Base-by-base conservation (phyloP, 768 basidiomycete species). In the Boletales sp. region DNA sequence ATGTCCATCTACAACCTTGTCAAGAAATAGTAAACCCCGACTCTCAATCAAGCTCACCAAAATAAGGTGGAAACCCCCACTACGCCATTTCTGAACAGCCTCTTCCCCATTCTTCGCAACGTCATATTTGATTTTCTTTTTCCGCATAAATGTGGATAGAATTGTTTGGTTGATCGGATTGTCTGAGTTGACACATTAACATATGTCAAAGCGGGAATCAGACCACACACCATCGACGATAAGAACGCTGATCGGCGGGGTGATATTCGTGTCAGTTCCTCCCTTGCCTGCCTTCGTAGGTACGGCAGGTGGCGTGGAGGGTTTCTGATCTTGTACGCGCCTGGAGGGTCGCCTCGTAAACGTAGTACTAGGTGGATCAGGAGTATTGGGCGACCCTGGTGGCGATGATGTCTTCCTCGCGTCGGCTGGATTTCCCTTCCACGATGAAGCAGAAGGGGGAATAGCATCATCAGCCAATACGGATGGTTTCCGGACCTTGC, bases 91-190 rank as follows among this genome's bases (percentile, higher is more conserved):
- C 60, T 92, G 79, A 14, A 99, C 92, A 0, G 97, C 97, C 69
- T 98, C 94, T 56, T 84, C 83, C 35, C 97, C 97, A 66, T 98
- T 92, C 61, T 87, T 92, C 10, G 97, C 97, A 44, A 93, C 80
- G 56, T 93, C 90, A 71, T 86, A 94, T 65, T 90, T 94, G 69
- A 98, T 95, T 69, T 86, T 89, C 74, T 94, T 97, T 73, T 87
- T 90, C 63, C 82, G 86, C 90, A 98, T 90, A 63, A 97, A 97
- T 32, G 91, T 94, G n/a, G 90, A 90, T 46, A 98, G 73, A 66
- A 98, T 97, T 24, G 90, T 95, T 64, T 94, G 95, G 63, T 99
- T 98, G 73, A 99, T 98, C 7, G 93, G 90, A 65, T 99, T 99
- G 72, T 99, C 97, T 98, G 57, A 4, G 35, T 19, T 15, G 19